These are phyloP conservation scores for Canavalia gladiata DNA, from an alignment of 306 rosid species.

Conservation along the genomic window DNA sequence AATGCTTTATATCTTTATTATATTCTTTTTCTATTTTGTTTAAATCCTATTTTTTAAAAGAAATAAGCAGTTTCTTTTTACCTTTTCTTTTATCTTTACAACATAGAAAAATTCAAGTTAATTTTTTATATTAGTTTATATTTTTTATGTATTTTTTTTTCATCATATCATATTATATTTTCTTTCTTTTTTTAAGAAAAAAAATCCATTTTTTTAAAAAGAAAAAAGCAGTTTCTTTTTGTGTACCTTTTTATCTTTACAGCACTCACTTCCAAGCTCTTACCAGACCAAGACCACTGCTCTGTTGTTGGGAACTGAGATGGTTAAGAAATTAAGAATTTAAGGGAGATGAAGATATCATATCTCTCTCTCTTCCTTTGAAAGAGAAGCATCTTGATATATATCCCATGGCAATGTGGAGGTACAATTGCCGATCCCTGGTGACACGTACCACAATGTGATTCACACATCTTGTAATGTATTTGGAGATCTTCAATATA, in stretches of 20 bases:
- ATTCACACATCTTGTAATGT: neutral
- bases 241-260: conserved; percentile 39
- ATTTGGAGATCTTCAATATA: neutral
- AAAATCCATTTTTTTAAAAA: neutral
- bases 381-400: neutral
- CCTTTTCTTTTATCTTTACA: too few species aligned
- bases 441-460: neutral
- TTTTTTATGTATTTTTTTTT: too few species aligned
- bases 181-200: neutral
- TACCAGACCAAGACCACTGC: conserved; percentile 54
- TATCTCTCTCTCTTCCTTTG: conserved; percentile 22
- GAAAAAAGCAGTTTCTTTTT: neutral
- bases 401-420: neutral
- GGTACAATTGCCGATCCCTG: neutral
- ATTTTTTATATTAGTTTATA: too few species aligned
- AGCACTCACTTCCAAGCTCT: conserved; percentile 82
- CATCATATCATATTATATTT: neutral
- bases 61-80: too few species aligned
- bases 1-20: too few species aligned
- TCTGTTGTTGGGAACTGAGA: conserved; percentile 62
- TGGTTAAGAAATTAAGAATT: conserved; percentile 46
- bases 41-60: too few species aligned
- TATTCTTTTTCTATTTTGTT: too few species aligned
- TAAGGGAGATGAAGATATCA: conserved; percentile 57
- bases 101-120: too few species aligned